Evolutionary conservation across 345 rosid species (phyloP).

Genomic region (Durio zibethinus): DNA sequence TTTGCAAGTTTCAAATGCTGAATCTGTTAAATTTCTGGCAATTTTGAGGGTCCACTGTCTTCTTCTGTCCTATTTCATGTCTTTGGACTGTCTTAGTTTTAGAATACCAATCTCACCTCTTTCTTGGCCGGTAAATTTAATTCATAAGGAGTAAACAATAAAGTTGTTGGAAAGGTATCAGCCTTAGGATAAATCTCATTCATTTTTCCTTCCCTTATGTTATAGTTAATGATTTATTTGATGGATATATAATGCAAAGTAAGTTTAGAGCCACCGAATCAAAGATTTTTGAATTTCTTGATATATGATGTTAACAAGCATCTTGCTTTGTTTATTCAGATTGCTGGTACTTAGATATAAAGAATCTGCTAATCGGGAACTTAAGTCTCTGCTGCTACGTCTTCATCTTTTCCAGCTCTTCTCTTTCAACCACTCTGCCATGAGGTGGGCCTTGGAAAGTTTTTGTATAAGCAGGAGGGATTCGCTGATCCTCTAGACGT

Average conservation of each 20-base stretch:
- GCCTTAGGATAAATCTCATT: not conserved
- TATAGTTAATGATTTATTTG: not conserved
- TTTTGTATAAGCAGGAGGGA: not conserved
- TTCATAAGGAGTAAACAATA: not conserved
- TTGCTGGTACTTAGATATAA: not conserved
- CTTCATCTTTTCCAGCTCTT: constrained; percentile 46
- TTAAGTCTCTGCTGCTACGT: constrained; percentile 25
- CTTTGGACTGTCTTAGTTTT: not conserved
- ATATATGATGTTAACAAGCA: constrained; percentile 19
- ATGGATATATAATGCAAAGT: not conserved
- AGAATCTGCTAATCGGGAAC: constrained; percentile 9
- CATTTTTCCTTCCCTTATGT: not conserved
- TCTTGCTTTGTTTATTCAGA: constrained; percentile 6
- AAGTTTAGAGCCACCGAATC: not conserved
- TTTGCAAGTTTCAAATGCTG: not conserved
- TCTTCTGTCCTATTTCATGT: not conserved
- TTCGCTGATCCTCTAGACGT: not conserved
- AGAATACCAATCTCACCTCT: not conserved
- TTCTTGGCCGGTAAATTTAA: not conserved
- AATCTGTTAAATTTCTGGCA: not conserved
- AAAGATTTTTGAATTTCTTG: constrained; percentile 7
- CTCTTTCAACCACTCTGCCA: constrained; percentile 27
- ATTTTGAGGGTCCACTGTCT: not conserved
- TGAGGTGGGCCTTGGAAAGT: not conserved
- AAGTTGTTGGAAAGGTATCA: not conserved